These are phyloP conservation scores for Coniochaeta ligniaria DNA, from an alignment of 2,329 filamentous ascomycete species.

Conservation along the genomic window DNA sequence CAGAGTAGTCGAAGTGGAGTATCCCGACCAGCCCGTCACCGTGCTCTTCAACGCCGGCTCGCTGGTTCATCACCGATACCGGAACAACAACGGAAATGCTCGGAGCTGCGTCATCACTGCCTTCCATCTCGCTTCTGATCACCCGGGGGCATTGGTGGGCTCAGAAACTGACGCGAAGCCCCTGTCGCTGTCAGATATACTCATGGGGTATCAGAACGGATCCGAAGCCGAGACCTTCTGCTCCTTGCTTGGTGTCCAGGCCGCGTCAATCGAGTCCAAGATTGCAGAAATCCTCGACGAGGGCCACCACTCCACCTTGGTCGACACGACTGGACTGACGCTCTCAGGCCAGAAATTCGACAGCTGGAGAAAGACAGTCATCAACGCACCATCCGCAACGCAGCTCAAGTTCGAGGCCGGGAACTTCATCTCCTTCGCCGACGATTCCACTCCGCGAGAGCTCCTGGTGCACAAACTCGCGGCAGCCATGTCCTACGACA, in stretches of 20 bases:
- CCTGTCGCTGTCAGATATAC: background rate
- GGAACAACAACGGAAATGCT: background rate
- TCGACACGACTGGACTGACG: background rate
- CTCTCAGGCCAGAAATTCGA: background rate
- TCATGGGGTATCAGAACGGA: background rate
- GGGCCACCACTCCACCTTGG: background rate
- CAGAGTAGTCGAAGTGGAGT: background rate
- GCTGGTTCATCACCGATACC: background rate
- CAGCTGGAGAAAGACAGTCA: background rate
- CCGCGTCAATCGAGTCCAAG: background rate
- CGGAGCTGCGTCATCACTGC: background rate
- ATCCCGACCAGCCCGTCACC: background rate
- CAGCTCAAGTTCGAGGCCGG: background rate
- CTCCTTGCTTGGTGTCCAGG: background rate
- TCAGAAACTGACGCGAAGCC: background rate
- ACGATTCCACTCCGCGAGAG: background rate
- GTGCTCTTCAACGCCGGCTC: background rate
- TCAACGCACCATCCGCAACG: background rate
- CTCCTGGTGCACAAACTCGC: background rate
- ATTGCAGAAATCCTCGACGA: background rate
- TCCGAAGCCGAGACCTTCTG: background rate
- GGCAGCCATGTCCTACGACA: slow-evolving; percentile 9
- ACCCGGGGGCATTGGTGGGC: background rate
- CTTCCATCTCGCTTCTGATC: background rate
- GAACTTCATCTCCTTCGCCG: background rate